Percentiles rank a stretch among this genome's conserved stretches.
phyloP scores from a whole-genome alignment of 495 filamentous ascomycete species.

The Wilcoxina mikolae region DNA sequence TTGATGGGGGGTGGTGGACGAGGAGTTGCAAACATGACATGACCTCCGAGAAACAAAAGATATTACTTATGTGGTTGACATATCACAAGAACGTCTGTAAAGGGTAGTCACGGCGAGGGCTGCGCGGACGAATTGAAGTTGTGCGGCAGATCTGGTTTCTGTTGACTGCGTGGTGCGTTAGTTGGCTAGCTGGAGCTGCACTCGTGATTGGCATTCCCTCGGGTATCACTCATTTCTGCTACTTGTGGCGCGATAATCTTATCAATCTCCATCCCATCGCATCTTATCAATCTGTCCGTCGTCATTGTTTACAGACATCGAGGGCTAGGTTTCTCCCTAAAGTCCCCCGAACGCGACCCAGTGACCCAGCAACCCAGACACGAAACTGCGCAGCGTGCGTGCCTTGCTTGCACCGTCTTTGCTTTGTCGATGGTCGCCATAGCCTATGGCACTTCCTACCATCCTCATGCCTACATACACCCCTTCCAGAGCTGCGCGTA shows the following conservation, averaged over 20 bases:
- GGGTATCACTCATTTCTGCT: not conserved
- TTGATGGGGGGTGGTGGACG: not conserved
- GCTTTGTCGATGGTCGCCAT: not conserved
- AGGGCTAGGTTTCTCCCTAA: too few species aligned
- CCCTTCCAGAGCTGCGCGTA: not conserved
- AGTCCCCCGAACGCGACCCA: too few species aligned
- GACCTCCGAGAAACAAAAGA: too few species aligned
- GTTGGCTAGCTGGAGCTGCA: not conserved
- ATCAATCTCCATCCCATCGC: too few species aligned
- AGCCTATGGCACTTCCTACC: conserved; percentile 23
- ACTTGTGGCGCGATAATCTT: too few species aligned
- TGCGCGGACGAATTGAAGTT: not conserved
- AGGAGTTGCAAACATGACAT: not conserved
- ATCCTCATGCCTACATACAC: conserved; percentile 23
- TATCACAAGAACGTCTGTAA: too few species aligned
- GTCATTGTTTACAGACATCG: too few species aligned
- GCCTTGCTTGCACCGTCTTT: not conserved
- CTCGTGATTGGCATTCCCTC: not conserved
- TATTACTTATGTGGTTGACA: too few species aligned
- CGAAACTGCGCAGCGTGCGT: too few species aligned
- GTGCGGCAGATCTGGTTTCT: not conserved
- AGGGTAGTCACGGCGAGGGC: not conserved
- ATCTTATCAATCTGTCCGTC: too few species aligned
- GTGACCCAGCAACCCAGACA: too few species aligned
- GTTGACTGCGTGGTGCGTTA: not conserved